phyloP scores from a whole-genome alignment of 768 basidiomycete genomes.

The Collybia nuda region DNA sequence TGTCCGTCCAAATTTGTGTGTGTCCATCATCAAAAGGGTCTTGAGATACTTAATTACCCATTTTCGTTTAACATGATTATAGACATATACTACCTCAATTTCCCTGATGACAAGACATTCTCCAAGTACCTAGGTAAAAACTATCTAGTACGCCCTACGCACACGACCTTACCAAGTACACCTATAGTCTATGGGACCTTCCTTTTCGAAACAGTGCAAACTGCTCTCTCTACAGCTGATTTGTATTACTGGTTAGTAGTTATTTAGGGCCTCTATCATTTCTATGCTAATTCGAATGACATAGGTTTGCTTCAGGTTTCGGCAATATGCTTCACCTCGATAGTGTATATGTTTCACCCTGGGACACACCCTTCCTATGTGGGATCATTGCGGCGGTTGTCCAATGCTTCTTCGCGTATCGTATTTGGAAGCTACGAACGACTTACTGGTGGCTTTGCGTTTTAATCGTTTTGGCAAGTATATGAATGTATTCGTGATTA shows the following conservation, averaged over 20 bases:
- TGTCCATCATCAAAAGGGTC: background rate
- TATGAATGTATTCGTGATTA: background rate
- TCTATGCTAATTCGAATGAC: no score
- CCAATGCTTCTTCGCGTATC: conserved; percentile 19
- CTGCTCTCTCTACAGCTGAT: conserved; percentile 1
- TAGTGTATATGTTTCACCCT: conserved; percentile 17
- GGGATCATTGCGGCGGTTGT: conserved; percentile 17
- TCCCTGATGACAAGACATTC: background rate
- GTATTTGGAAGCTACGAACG: conserved; percentile 14
- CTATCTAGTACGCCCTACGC: no score
- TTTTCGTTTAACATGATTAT: no score
- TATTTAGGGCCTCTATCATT: background rate
- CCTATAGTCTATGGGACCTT: conserved; percentile 1
- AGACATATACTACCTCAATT: conserved; percentile 1
- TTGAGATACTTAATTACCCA: background rate
- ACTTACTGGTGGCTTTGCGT: conserved; percentile 9
- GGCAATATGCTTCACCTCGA: conserved; percentile 13
- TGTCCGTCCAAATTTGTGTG: conserved; percentile 10
- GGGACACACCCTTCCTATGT: conserved; percentile 15
- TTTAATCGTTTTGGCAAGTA: background rate
- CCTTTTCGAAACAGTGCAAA: background rate
- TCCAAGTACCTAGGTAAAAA: background rate
- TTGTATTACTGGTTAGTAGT: background rate
- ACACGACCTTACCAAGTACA: background rate
- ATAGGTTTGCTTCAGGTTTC: conserved; percentile 15